Evolutionary conservation across 352 stramenopile species (phyloP), one percentile per base, ranked within the genome.

Genomic region (Hyaloperonospora arabidopsidis): DNA sequence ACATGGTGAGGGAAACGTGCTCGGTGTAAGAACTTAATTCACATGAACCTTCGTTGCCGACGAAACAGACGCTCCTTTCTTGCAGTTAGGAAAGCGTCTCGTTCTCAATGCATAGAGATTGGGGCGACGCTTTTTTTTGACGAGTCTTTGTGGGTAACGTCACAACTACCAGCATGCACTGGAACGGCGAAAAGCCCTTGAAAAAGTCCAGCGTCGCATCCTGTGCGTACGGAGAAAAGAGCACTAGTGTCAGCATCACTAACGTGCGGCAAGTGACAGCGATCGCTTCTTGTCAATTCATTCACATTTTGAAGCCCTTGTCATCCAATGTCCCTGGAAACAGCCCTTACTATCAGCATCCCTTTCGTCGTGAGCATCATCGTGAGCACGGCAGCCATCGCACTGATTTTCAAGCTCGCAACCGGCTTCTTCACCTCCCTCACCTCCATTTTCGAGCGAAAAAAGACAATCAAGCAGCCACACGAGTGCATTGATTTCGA

Each of bases 351-450:
- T 38, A 36, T 67, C 38, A 32, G 51, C 13, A 28, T 67, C 32
- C 53, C 62, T 0, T 28, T 86, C 25, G 64, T 65, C 0, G 66
- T 72, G 39, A 65, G 41, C 8, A 36, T 71, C 48, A 59, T 77
- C 43, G 29, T 73, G 36, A 65, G 41, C 5, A 32, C 65, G 45
- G 62, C 79, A 46, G 29, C 72, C 17, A 45, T 66, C 47, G 63
- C 59, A 14, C 34, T 82, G 21, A 62, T 62, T 23, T 45, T 79
- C 52, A 77, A 72, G 56, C 74, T 76, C 64, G 28, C 72, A 1
- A 43, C 52, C 2, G 53, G 46, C 45, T 36, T 60, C 6, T 22
- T 49, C n/a, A 15, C 32, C 7, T n/a, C 25, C 12, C 41, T 62
- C 17, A 12, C 45, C 13, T 59, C 25, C 11, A 22, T 56, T 0